phyloP scores from a whole-genome alignment of 2,329 filamentous ascomycete species.

The Aureobasidium mangrovei region DNA sequence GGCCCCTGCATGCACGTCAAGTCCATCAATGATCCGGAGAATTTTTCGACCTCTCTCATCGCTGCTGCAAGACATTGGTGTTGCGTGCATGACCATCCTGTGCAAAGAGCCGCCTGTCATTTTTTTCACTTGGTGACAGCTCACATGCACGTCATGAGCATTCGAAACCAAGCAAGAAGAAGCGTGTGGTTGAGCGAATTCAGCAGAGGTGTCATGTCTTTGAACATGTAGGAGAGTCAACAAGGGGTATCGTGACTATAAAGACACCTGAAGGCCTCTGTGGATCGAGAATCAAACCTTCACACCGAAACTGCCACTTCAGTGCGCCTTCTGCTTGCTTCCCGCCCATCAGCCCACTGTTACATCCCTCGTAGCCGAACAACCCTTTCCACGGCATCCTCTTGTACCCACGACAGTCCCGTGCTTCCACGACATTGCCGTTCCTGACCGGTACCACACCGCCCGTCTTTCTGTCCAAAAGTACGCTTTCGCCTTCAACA shows the following conservation, averaged over 20 bases:
- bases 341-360: not conserved
- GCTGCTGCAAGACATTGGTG: constrained; percentile 1
- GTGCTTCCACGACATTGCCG: not conserved
- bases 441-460: not conserved
- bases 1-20: too few relatives aligned
- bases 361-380: not conserved
- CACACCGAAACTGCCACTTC: not conserved
- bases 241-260: not conserved
- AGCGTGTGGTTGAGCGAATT: not conserved
- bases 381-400: not conserved
- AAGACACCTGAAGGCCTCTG: not conserved
- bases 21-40: too few relatives aligned
- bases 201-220: not conserved
- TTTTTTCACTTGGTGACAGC: constrained; percentile 3
- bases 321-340: not conserved
- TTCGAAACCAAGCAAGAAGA: not conserved
- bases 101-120: not conserved
- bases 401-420: not conserved
- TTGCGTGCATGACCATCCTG: not conserved
- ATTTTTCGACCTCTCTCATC: not conserved
- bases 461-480: not conserved
- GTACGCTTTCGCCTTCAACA: not conserved
- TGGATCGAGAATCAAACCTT: not conserved
- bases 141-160: not conserved
- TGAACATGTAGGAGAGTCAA: not conserved